Evolutionary conservation across 768 basidiomycete species (phyloP).

Genomic region (Mycena vitilis): DNA sequence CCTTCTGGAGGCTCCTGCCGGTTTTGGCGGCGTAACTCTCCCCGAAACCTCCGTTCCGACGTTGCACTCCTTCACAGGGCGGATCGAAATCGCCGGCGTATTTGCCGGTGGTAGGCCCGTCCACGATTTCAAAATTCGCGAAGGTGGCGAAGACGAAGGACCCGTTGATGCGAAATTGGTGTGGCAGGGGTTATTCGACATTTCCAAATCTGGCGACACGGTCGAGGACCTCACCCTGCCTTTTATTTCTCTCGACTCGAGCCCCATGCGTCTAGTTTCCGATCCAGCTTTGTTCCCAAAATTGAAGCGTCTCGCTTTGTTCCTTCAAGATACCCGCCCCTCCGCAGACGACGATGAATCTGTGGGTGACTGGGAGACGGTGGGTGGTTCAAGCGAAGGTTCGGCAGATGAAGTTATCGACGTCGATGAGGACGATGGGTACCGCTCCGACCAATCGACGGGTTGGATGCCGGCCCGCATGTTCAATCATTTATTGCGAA

Average conservation of each 20-base stretch:
- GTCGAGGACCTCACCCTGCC: slow-evolving; percentile 16
- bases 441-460: background rate
- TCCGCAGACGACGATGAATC: background rate
- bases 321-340: slow-evolving; percentile 7
- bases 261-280: slow-evolving; percentile 10
- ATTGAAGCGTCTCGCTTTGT: slow-evolving; percentile 12
- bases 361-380: slow-evolving; percentile 16
- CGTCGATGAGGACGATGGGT: background rate
- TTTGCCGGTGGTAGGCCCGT: slow-evolving; percentile 23
- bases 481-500: background rate
- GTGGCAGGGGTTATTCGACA: slow-evolving; percentile 9
- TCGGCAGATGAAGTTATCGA: slow-evolving; percentile 12
- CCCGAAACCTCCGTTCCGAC: slow-evolving; percentile 21
- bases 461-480: background rate
- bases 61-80: slow-evolving; percentile 13
- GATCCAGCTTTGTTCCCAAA: slow-evolving; percentile 12
- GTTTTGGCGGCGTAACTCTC: slow-evolving; percentile 9
- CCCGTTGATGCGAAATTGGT: slow-evolving; percentile 1
- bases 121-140: background rate
- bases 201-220: slow-evolving; percentile 12
- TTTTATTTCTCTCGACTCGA: slow-evolving; percentile 8
- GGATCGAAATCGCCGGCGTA: slow-evolving; percentile 8
- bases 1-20: slow-evolving; percentile 4
- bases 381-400: background rate
- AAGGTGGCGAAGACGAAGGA: background rate